Evolutionary conservation across 2,329 filamentous ascomycete species (phyloP), one percentile per base, ranked within the genome.

Genomic region (Colletotrichum sp.): DNA sequence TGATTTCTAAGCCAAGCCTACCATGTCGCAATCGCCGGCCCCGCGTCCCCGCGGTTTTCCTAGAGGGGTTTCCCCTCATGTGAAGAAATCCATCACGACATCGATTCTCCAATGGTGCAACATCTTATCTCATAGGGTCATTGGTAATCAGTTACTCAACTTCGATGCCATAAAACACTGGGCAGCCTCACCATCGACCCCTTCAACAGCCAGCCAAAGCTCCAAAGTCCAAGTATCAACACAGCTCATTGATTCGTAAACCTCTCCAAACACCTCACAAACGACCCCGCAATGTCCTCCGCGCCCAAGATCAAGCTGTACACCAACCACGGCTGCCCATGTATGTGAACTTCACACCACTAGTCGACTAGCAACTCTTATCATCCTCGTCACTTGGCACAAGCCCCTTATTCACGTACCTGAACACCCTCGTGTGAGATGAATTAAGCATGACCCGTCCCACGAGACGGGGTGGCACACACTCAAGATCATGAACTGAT

Each of bases 321-420:
- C 85, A 95, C 93, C 65, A 93, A 92, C 86, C 92, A 92, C 79
- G 67, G 79, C 66, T 96, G 94, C 82, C 94, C 94, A 26, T 95
- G 90, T 87, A 80, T 67, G 83, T 79, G 64, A 34, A 43, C 2
- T 18, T 21, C 52, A 32, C 34, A 16, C 59, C 68, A 32, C 8
- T 15, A 28, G 8, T n/a, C 28, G 26, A 34, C 6, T 32, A n/a
- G 4, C 28, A 61, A 21, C 28, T 61, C 21, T 4, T 18, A 5
- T 21, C n/a, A 61, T 39, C 13, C 36, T 21, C 18, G 18, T 21
- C 24, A 24, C 59, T 24, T 52, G 34, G 34, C 32, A 34, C 16
- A 18, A 39, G 16, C 48, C 30, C 32, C 21, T 60, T 34, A 43
- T 16, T 26, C 26, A 30, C 28, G 52, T 39, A 34, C n/a, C n/a